These are phyloP conservation scores for Lumnitzera littorea DNA, from an alignment of 345 rosid genomes.

Conservation along the genomic window DNA sequence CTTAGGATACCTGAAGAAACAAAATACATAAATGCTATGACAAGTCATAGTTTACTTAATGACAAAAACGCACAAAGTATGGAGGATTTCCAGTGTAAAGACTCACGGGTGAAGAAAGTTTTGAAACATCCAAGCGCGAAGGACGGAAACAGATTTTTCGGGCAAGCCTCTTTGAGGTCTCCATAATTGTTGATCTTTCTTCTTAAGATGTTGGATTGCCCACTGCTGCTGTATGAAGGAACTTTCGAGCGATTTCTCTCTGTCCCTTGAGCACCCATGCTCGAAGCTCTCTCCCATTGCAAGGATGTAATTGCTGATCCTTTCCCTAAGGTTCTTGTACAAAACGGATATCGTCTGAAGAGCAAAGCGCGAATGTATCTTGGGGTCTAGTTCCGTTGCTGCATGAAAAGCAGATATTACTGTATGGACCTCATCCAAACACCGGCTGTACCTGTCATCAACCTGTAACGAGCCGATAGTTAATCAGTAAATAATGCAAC, in stretches of 20 bases:
- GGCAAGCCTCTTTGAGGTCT: constrained; percentile 95
- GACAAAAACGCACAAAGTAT: not conserved
- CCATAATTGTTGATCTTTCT: constrained; percentile 76
- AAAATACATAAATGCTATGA: not conserved
- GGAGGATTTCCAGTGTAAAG: not conserved
- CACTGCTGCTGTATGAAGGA: constrained; percentile 64
- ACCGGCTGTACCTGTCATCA: constrained; percentile 72
- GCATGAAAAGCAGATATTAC: constrained; percentile 94
- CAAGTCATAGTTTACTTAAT: not conserved
- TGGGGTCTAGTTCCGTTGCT: constrained; percentile 83
- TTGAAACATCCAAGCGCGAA: constrained; percentile 96
- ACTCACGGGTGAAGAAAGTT: constrained; percentile 98
- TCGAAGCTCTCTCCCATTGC: constrained; percentile 45
- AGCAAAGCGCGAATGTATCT: constrained; percentile 65
- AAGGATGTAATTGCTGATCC: constrained; percentile 80
- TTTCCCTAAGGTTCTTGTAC: constrained; percentile 72
- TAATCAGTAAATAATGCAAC: not conserved
- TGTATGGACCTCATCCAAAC: constrained; percentile 86
- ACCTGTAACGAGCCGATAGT: constrained; percentile 35
- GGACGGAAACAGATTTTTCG: constrained; percentile 76
- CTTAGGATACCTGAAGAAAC: constrained; percentile 69
- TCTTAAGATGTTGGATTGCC: constrained; percentile 70
- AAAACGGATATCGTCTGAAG: constrained; percentile 63
- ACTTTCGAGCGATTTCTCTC: constrained; percentile 37
- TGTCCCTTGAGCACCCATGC: constrained; percentile 15